Evolutionary conservation across 2,329 filamentous ascomycete species (phyloP).

Genomic region (Xylaria sp.): DNA sequence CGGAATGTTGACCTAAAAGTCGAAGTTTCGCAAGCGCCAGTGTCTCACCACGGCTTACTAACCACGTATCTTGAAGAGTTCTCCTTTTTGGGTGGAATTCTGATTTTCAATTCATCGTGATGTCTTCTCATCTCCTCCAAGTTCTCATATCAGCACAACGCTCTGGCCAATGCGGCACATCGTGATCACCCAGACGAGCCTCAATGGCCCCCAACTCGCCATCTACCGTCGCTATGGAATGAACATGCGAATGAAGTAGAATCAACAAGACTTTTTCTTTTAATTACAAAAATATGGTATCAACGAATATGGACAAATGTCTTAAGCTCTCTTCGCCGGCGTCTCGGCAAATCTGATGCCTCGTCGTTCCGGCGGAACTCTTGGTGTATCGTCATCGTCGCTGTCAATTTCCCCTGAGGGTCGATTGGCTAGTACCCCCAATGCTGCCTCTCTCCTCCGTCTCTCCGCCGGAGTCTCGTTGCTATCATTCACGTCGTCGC

Average conservation of each 20-base stretch:
- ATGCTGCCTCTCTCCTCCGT: slow-evolving; percentile 65
- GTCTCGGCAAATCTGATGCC: slow-evolving; percentile 59
- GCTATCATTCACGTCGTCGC: slow-evolving; percentile 47
- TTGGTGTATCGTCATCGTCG: slow-evolving; percentile 53
- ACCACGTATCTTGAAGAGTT: neutral
- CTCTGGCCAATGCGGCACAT: neutral
- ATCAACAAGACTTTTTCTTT: neutral
- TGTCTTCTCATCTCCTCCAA: neutral
- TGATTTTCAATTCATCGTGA: neutral
- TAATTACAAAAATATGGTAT: slow-evolving; percentile 1
- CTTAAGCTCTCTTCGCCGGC: slow-evolving; percentile 27
- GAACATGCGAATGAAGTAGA: neutral
- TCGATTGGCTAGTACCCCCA: slow-evolving; percentile 49
- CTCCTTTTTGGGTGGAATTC: neutral
- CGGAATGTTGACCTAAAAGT: neutral
- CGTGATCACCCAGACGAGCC: neutral
- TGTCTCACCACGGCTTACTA: neutral
- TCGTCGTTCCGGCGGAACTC: slow-evolving; percentile 47
- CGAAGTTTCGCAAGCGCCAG: too few species aligned
- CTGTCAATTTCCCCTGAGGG: slow-evolving; percentile 44
- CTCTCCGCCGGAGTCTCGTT: slow-evolving; percentile 69
- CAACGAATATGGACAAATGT: neutral
- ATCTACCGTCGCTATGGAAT: slow-evolving; percentile 9
- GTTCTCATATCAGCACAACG: neutral
- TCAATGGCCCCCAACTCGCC: neutral